Evolutionary conservation across 192 early-diverging fungal species (phyloP), one percentile per base, ranked within the genome.

Genomic region (Fimicolochytrium jonesii): DNA sequence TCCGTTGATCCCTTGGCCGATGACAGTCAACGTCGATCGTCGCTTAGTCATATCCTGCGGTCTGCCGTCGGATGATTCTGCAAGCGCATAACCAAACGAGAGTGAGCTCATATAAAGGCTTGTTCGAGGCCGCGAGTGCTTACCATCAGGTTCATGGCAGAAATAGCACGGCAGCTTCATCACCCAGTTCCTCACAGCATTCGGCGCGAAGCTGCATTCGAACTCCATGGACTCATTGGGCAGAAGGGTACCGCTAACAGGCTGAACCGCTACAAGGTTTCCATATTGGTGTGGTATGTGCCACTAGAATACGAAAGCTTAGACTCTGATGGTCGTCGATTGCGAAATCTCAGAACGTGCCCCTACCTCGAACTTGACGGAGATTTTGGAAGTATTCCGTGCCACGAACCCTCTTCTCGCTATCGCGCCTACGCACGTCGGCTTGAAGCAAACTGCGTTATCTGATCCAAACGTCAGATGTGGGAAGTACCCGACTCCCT

Each of bases 121-220:
- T n/a, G n/a, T n/a, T n/a, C n/a, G n/a, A n/a, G n/a, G n/a, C n/a
- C n/a, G n/a, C n/a, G n/a, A n/a, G n/a, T n/a, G n/a, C n/a, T n/a
- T 51, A 67, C 59, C 44, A 43, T 62, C 22, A 26, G 26, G 20
- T 35, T 76, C 75, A 55, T 72, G 70, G 25, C 32, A 68, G 68
- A 76, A 81, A 48, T 69, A 80, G 57, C 80, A 82, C 6, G 80
- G 80, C 17, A 82, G 15, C 44, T 71, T 69, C 4, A 82, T 59
- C 0, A 59, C 36, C 72, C 75, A 82, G 23, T 75, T 60, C 45
- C 64, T 77, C 17, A 31, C 63, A 7, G 31, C 37, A 32, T 53
- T 75, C 26, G 80, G 77, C 6, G 70, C 56, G 61, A 82, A 82
- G 3, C 69, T 73, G 51, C 76, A 78, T 6, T 31, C 37, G 23